Evolutionary conservation across 2,329 filamentous ascomycete species (phyloP), one percentile per base, ranked within the genome.

Genomic region (Colletotrichum sidae): DNA sequence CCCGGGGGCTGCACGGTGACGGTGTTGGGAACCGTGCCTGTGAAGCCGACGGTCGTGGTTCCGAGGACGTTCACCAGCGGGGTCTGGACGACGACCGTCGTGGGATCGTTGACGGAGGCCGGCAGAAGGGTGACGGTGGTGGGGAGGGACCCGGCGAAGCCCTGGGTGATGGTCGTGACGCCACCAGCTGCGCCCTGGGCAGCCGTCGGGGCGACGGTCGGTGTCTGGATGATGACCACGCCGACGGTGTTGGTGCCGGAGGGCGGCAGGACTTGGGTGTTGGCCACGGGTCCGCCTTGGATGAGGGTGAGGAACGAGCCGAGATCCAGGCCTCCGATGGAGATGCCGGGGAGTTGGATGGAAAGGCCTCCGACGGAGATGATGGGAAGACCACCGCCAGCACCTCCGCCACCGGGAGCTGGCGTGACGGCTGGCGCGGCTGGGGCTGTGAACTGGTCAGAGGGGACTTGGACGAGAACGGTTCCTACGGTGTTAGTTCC

Each of bases 171-270:
- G 11, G 63, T 66, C 11, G 60, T 63, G 54, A 63, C 54, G 8
- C 39, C 49, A 37, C 49, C 60, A 46, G 34, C 25, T 25, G 25
- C 44, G 35, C 25, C 38, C 11, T 60, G 34, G 38, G 12, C 49
- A 56, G 60, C 44, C 54, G 54, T 33, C 49, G 49, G 42, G 34
- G 45, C 54, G 42, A 50, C 44, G n/a, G 50, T 64, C 9, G 64
- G 64, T 51, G 60, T 58, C 60, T 67, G 64, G 45, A 67, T 35
- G 13, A 67, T 25, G 12, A 67, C 54, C 8, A 65, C 37, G 11
- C 64, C 64, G 12, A 59, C 60, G 2, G 64, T 52, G 49, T 64
- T 55, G 39, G 60, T 60, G 5, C 64, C 64, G 6, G 64, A 45
- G 8, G 64, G 64, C 12, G 41, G 39, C 25, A 55, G 56, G 7